Base-by-base conservation (phyloP, 129 eudicot species). In the Flaveria linearis region DNA sequence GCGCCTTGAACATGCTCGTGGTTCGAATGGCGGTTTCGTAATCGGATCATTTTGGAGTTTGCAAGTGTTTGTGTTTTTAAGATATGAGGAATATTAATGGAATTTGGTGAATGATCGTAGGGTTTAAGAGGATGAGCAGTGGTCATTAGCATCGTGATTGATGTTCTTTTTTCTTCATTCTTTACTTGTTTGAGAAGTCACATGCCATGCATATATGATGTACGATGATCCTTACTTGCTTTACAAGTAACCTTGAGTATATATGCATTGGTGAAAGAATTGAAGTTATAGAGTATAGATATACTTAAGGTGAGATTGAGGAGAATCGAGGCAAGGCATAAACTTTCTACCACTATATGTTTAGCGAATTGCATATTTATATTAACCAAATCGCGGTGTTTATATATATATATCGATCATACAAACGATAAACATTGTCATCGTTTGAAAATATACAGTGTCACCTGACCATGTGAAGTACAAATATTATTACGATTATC, bases 111-210 rank as follows among this genome's bases (percentile, higher is more conserved):
- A 10, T 28, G 25, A 22, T 26, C 5, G 45, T 47, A 74, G 62
- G 89, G 84, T 68, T 83, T 84, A 73, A 85, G 87, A 80, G 78
- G 79, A 68, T 77, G 79, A 69, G 87, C 81, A 78, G 81, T 1
- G 42, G 22, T 53, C 67, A 85, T 80, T 56, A 82, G 81, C 81
- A 76, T 81, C 84, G 82, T 88, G 68, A 71, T 82, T 43, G 47
- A 17, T 76, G 16, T 70, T 71, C 74, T 51, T 70, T 70, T 79
- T 79, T 65, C 7, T 69, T 63, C 42, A 79, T 80, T 80, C 84
- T 74, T 80, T 80, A 79, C 84, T 80, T 80, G 84, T 18, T 74
- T 26, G 16, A 46, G 30, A 80, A 74, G 84, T 67, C 50, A 58
- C 69, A 67, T 16, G 42, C 23, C 75, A 74, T 80, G 84, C 80